Evolutionary conservation across 1,284 basidiomycete genomes (phyloP), one percentile per base, ranked within the genome.

Genomic region (Polyporus tsugae): DNA sequence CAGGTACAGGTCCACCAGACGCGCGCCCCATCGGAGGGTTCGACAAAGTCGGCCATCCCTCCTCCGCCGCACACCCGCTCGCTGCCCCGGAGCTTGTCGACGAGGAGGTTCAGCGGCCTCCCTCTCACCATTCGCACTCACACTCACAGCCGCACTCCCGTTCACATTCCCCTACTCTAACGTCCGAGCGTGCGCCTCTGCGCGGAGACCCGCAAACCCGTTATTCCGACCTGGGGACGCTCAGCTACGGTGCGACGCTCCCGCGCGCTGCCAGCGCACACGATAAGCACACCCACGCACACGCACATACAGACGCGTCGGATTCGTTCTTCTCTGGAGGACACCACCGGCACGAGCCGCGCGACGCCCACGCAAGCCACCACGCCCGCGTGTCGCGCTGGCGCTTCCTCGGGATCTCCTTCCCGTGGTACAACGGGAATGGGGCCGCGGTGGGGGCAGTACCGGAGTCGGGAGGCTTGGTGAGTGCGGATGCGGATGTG

Each of bases 281-380:
- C 65, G 65, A 60, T 36, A 71, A 25, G 57, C 60, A 57, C 63
- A 58, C 62, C 17, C 65, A 67, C 49, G 29, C 44, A 38, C 68
- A 57, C 42, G 60, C 53, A 11, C 33, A 49, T 19, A 60, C 64
- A 22, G 42, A 68, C 46, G 22, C 13, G 2, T 52, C 46, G 11
- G 65, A 75, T 19, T 65, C 65, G 15, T 76, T 80, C 63, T 78
- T 80, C 64, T 67, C 75, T 9, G 77, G 77, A n/a, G 74, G 82
- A 13, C 85, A 86, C 57, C 84, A 86, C 70, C 76, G 85, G 61
- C 79, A 85, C 67, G 84, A 86, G 70, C 60, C 75, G n/a, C 78
- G 81, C 58, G 65, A 61, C 17, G 59, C 73, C 29, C 84, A 86
- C 65, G 72, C 68, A 0, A 64, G 67, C 6, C 85, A 86, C 71